These are phyloP conservation scores for Thymus quinquecostatus DNA, from an alignment of 257 asterid genomes.

Conservation along the genomic window DNA sequence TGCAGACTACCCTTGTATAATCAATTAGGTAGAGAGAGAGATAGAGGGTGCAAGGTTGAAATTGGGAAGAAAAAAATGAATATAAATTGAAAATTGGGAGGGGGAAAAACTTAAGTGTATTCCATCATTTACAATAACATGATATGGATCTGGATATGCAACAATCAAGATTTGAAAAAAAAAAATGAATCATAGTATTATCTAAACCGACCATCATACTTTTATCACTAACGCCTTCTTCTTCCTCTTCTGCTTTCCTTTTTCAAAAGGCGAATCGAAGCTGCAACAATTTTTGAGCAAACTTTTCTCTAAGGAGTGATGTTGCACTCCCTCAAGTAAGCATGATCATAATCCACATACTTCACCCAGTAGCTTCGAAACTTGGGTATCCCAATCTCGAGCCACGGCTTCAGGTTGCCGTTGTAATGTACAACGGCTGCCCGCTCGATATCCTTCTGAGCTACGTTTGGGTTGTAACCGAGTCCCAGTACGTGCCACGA, in stretches of 20 bases:
- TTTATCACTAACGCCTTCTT: conserved; percentile 25
- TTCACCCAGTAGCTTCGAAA: conserved; percentile 74
- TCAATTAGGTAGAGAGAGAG: too few relatives aligned
- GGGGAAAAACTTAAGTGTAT: background rate
- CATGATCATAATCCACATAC: conserved; percentile 65
- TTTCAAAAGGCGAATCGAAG: background rate
- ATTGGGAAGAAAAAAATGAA: conserved; percentile 21
- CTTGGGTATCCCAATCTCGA: conserved; percentile 86
- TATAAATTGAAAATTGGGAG: conserved; percentile 24
- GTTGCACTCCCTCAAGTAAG: conserved; percentile 87
- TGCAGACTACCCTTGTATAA: too few relatives aligned
- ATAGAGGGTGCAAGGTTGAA: too few relatives aligned
- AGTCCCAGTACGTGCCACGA: conserved; percentile 97
- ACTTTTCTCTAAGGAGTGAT: conserved; percentile 50
- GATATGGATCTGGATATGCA: conserved; percentile 20
- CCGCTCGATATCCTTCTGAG: conserved; percentile 71
- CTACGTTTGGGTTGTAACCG: conserved; percentile 74
- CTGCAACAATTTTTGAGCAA: background rate
- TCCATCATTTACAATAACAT: conserved; percentile 39
- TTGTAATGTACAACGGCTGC: conserved; percentile 92
- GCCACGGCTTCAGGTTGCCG: conserved; percentile 97
- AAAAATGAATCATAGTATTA: conserved; percentile 14
- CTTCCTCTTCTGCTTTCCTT: background rate
- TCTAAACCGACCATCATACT: conserved; percentile 2
- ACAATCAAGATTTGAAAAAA: conserved; percentile 18